These are phyloP conservation scores for Linnemannia hyalina DNA, from an alignment of 192 early-diverging fungal genomes.

Conservation along the genomic window DNA sequence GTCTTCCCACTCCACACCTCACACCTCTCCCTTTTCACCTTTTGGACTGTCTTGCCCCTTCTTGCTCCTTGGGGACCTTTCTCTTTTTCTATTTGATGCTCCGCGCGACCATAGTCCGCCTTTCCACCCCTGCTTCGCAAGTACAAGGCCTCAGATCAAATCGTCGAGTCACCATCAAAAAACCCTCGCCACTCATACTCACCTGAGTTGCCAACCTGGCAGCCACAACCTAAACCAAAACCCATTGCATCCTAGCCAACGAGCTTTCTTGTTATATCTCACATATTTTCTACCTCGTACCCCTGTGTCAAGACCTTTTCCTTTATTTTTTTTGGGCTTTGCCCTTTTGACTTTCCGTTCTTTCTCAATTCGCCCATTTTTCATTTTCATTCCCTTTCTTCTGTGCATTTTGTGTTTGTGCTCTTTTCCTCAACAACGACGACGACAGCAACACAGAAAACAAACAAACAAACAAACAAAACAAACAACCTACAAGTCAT, in stretches of 20 bases:
- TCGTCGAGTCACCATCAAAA: background rate
- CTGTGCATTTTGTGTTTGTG: background rate
- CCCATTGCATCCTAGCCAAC: conserved; percentile 1
- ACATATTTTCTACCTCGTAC: background rate
- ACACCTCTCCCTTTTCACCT: too few relatives aligned
- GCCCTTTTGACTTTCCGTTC: background rate
- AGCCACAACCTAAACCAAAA: background rate
- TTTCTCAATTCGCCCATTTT: background rate
- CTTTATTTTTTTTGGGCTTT: background rate
- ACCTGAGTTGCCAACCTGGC: background rate
- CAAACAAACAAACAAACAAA: background rate
- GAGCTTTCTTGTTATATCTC: background rate
- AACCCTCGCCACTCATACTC: background rate
- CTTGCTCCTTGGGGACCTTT: too few relatives aligned
- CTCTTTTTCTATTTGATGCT: too few relatives aligned
- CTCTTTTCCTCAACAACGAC: background rate
- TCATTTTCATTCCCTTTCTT: background rate
- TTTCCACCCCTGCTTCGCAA: too few relatives aligned
- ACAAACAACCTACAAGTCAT: background rate
- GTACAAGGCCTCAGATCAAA: background rate
- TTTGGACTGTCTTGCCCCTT: too few relatives aligned
- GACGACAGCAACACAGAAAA: background rate
- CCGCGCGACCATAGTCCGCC: too few relatives aligned
- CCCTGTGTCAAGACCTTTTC: background rate
- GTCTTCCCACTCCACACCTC: background rate